These are phyloP conservation scores for Ichthyophthirius multifiliis DNA, from an alignment of 169 alveolate genomes.

Conservation along the genomic window DNA sequence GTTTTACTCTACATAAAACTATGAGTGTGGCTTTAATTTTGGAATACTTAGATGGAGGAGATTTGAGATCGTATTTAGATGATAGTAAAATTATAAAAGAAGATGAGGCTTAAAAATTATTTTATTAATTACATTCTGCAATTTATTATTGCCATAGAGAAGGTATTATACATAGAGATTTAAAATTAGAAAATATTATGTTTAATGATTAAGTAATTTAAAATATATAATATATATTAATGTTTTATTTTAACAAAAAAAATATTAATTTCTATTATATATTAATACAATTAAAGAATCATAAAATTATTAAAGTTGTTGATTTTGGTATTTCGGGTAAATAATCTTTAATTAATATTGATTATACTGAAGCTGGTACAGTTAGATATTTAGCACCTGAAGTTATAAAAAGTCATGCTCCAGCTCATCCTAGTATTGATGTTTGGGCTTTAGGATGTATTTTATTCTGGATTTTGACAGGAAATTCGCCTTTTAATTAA, in stretches of 20 bases:
- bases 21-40: not conserved
- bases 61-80: not conserved
- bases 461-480: constrained; percentile 12
- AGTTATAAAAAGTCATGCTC: not conserved
- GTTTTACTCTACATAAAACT: not conserved
- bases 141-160: constrained; percentile 3
- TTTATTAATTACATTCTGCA: not conserved
- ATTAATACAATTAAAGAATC: not conserved
- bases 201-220: not conserved
- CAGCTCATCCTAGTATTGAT: constrained; percentile 15
- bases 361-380: constrained; percentile 15
- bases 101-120: not conserved
- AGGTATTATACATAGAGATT: constrained; percentile 9
- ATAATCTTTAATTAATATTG: not conserved
- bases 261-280: too few relatives aligned
- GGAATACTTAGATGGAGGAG: constrained; percentile 13
- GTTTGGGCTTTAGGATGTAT: constrained; percentile 8
- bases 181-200: constrained; percentile 13
- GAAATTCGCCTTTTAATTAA: not conserved
- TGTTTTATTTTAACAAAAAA: not conserved
- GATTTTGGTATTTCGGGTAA: constrained; percentile 11
- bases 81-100: not conserved
- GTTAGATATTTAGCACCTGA: constrained; percentile 3
- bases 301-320: not conserved
- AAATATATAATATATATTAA: not conserved